Conservation (phyloP, 2,329 filamentous ascomycete species). For the Fusarium sp. region DNA sequence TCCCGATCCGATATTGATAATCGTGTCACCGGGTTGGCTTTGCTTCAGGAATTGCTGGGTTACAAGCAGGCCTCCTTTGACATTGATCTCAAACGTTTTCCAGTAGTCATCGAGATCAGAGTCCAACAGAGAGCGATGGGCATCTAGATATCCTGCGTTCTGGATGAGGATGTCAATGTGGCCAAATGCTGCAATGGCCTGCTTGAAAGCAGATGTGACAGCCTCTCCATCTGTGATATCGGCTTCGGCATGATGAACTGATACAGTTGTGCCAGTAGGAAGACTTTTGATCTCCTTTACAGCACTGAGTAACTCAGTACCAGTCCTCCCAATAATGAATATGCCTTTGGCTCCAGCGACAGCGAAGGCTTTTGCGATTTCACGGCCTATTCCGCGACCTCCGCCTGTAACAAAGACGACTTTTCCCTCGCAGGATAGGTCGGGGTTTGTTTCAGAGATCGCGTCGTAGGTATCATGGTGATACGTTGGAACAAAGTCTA, state of each 20-base stretch:
- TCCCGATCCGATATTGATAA: constrained; percentile 1
- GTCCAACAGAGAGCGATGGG: neutral
- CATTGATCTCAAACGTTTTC: neutral
- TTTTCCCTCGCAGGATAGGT: neutral
- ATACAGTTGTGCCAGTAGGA: neutral
- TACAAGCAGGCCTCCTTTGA: neutral
- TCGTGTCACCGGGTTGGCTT: neutral
- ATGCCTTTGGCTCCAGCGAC: neutral
- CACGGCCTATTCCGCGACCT: neutral
- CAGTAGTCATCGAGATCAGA: neutral
- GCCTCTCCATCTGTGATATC: neutral
- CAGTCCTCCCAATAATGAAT: neutral
- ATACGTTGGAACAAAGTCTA: neutral
- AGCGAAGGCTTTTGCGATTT: neutral
- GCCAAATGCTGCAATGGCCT: neutral
- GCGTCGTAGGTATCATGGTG: neutral
- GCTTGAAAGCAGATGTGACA: neutral
- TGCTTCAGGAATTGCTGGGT: neutral
- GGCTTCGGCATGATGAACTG: neutral
- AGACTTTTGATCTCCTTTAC: neutral
- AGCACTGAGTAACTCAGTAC: neutral
- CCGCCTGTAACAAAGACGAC: neutral
- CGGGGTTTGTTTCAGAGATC: neutral
- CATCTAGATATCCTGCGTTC: constrained; percentile 1
- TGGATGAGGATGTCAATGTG: neutral